Conservation (phyloP, 371 early-diverging fungal species). For the Apophysomyces sp. region DNA sequence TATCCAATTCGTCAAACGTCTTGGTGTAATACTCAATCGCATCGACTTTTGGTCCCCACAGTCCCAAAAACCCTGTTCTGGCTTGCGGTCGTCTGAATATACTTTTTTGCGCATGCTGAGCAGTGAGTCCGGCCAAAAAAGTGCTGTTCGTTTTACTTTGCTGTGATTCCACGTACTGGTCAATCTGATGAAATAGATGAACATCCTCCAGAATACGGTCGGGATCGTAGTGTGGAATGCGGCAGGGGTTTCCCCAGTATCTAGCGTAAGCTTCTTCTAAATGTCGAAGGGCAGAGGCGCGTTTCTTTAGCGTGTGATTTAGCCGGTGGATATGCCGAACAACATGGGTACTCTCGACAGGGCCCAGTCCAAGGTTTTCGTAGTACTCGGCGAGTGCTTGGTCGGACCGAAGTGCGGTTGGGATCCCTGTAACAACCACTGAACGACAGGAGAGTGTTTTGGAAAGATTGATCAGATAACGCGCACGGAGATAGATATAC, state of each 20-base stretch:
- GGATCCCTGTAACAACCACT: constrained; percentile 59
- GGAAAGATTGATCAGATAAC: constrained; percentile 41
- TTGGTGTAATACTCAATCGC: constrained; percentile 48
- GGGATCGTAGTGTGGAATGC: constrained; percentile 41
- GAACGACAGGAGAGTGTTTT: constrained; percentile 44
- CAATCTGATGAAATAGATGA: constrained; percentile 22
- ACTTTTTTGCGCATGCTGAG: not conserved
- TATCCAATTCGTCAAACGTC: constrained; percentile 34
- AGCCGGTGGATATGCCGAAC: constrained; percentile 49
- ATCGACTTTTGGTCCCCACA: constrained; percentile 40
- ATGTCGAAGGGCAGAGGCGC: constrained; percentile 30
- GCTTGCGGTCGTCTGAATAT: constrained; percentile 20
- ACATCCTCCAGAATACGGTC: constrained; percentile 38
- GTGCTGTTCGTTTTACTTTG: not conserved
- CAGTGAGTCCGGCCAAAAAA: constrained; percentile 1
- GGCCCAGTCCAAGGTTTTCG: constrained; percentile 47
- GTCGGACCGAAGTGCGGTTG: constrained; percentile 43
- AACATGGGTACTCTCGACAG: constrained; percentile 54
- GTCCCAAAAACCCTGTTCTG: constrained; percentile 30
- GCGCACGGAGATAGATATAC: constrained; percentile 46
- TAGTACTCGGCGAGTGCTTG: constrained; percentile 50
- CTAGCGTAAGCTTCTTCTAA: constrained; percentile 41
- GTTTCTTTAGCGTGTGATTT: constrained; percentile 25
- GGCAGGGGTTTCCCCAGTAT: constrained; percentile 53
- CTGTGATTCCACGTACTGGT: constrained; percentile 14